Conservation (phyloP, 2,329 filamentous ascomycete genomes). For the Byssochlamys sp. region DNA sequence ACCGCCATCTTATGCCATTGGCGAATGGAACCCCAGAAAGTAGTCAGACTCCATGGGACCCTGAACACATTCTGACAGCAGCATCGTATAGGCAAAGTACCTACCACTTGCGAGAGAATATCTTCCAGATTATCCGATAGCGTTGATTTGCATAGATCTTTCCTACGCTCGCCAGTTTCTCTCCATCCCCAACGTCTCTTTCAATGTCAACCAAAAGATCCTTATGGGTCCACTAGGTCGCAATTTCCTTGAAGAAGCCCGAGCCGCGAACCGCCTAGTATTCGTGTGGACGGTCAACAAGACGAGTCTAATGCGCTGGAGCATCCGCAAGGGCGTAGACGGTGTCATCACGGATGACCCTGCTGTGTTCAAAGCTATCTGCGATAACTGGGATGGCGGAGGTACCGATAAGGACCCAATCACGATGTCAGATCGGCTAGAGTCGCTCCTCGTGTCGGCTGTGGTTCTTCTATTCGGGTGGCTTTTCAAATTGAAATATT, state of each 20-base stretch:
- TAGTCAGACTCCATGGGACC: conserved; percentile 2
- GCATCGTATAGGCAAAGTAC: conserved; percentile 48
- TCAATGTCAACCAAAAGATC: conserved; percentile 64
- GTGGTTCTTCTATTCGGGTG: background rate
- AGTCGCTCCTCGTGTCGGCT: background rate
- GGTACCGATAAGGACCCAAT: background rate
- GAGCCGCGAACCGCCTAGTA: conserved; percentile 49
- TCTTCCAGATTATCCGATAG: conserved; percentile 31
- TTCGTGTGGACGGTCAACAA: conserved; percentile 84
- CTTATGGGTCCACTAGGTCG: conserved; percentile 60
- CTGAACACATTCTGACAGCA: conserved; percentile 2
- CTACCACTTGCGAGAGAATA: conserved; percentile 53
- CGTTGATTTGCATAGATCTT: conserved; percentile 35
- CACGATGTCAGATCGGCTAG: background rate
- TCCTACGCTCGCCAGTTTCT: conserved; percentile 63
- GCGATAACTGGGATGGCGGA: conserved; percentile 3
- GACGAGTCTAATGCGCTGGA: conserved; percentile 70
- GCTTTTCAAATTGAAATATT: background rate
- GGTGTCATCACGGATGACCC: conserved; percentile 83
- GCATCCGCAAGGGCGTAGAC: conserved; percentile 56
- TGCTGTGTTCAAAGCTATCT: conserved; percentile 20
- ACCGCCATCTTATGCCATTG: background rate
- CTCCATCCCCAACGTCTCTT: conserved; percentile 54
- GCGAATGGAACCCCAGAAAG: background rate
- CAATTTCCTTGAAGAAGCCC: conserved; percentile 56